Percentiles rank a stretch among this genome's conserved stretches.
These are phyloP conservation scores for Botrytis hyacinthi DNA, from an alignment of 2,329 filamentous ascomycete species.

Conservation along the genomic window DNA sequence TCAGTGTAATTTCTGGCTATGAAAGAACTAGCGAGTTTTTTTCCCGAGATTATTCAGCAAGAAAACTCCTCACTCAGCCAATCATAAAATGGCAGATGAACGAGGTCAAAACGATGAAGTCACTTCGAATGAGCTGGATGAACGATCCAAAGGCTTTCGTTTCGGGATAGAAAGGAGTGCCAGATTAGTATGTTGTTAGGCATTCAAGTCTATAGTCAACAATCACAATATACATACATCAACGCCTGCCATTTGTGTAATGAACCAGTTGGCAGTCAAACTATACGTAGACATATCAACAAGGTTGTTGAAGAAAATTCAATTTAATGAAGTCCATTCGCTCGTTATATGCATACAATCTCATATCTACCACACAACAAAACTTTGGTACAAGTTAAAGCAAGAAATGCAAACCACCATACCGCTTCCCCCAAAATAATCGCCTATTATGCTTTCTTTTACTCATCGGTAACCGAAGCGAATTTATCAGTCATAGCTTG, in stretches of 20 bases:
- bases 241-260: neutral
- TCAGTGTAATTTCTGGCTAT: neutral
- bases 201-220: accelerated
- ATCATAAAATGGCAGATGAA: neutral
- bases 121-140: neutral
- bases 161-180: neutral
- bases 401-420: constrained; percentile 28
- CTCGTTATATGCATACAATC: constrained; percentile 35
- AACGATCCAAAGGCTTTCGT: neutral
- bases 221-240: neutral
- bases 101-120: neutral
- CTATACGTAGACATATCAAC: neutral
- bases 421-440: constrained; percentile 17
- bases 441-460: constrained; percentile 38
- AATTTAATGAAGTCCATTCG: constrained; percentile 10
- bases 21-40: neutral
- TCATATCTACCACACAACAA: constrained; percentile 27
- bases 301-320: neutral
- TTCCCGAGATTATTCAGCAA: constrained; percentile 1
- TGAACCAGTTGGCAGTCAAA: neutral
- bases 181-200: neutral
- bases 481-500: constrained; percentile 97
- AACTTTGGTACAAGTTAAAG: constrained; percentile 26
- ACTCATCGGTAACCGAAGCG: constrained; percentile 93
- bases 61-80: neutral